Evolutionary conservation across 768 basidiomycete species (phyloP), one percentile per base, ranked within the genome.

Genomic region (Suillus subaureus): DNA sequence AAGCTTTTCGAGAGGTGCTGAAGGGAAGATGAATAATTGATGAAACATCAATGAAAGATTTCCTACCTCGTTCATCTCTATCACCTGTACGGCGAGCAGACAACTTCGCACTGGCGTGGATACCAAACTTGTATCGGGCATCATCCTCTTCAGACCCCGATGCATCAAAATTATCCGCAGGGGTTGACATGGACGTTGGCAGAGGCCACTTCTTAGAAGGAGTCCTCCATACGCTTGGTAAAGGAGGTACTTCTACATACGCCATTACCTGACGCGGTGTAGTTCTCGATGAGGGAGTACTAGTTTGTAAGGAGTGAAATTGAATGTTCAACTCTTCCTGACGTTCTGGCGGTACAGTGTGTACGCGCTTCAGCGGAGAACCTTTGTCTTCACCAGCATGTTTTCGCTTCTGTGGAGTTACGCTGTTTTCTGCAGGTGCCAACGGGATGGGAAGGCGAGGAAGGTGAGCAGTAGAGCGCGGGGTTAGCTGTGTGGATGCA

Each of bases 1-100:
- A 12, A 99, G 81, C 74, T 92, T 96, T 71, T 96, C 91, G 5
- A 92, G 75, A 0, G 91, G 90, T 2, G 77, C 91, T 90, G 40
- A 28, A 33, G 65, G 52, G 26, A 61, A 26, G 8, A 40, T 45
- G 6, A 18, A 47, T 42, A 65, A 69, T 63, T 62, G 61, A 28
- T 61, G 31, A 39, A 31, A 55, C 43, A 12, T 39, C 13, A 23
- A 63, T 55, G 16, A 28, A 40, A 61, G 6, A 35, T 60, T 26
- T 76, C 77, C 55, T 65, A 91, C 90, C 87, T 79, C 92, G 81
- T 28, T 91, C 91, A 70, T 94, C 92, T 45, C 93, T 81, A 62
- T 91, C 92, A 5, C 91, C 91, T 1, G 88, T 89, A 26, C 87
- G 83, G 60, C 85, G 83, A 47, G 80, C 81, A 40, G 87, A 86